Conservation (phyloP, 352 stramenopile species). For the Pythium phragmiticola region DNA sequence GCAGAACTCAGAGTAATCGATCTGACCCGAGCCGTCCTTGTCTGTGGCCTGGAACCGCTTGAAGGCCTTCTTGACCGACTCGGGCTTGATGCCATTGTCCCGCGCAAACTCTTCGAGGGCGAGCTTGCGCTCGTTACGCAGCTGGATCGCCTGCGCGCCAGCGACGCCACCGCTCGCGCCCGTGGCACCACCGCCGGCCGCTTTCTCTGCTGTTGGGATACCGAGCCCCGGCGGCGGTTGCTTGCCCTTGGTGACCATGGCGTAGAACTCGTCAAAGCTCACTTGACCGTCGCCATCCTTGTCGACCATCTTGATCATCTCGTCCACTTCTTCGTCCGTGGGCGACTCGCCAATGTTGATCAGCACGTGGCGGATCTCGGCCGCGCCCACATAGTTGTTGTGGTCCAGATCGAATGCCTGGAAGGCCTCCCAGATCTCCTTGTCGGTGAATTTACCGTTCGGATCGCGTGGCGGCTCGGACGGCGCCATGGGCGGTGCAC, state of each 20-base stretch:
- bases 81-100: slow-evolving; percentile 95
- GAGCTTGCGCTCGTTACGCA: slow-evolving; percentile 91
- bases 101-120: slow-evolving; percentile 92
- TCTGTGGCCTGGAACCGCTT: slow-evolving; percentile 95
- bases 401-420: slow-evolving; percentile 94
- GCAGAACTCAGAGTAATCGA: slow-evolving; percentile 97
- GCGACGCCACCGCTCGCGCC: slow-evolving; percentile 30
- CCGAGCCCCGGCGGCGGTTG: slow-evolving; percentile 86
- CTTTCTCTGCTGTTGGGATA: slow-evolving; percentile 32
- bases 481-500: slow-evolving; percentile 49
- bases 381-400: slow-evolving; percentile 95
- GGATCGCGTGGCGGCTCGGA: slow-evolving; percentile 85
- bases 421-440: slow-evolving; percentile 95
- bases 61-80: slow-evolving; percentile 96
- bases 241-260: slow-evolving; percentile 94
- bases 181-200: slow-evolving; percentile 34
- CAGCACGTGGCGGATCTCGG: slow-evolving; percentile 93
- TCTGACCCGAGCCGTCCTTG: slow-evolving; percentile 93
- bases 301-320: slow-evolving; percentile 97
- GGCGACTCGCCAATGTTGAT: slow-evolving; percentile 95
- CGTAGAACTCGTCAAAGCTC: slow-evolving; percentile 95
- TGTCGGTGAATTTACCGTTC: slow-evolving; percentile 95
- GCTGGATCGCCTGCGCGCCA: slow-evolving; percentile 81
- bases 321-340: slow-evolving; percentile 95
- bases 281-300: slow-evolving; percentile 94